Conservation (phyloP, 1,139 yeast species). For the Yamadazyma trypodendri region DNA sequence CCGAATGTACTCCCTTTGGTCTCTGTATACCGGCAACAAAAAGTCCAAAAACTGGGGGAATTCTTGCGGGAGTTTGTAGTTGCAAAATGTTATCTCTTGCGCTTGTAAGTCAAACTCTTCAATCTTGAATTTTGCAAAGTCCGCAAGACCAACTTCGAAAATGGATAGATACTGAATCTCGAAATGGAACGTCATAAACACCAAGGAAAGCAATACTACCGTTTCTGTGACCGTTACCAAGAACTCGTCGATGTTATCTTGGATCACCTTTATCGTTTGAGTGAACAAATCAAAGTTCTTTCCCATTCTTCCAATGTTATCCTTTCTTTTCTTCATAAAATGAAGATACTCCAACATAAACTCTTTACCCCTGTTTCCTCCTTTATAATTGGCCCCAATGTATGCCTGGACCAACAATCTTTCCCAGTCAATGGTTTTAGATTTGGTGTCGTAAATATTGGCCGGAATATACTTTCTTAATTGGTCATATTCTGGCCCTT, state of each 20-base stretch:
- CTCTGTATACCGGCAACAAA: neutral
- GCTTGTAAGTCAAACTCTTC: slow-evolving; percentile 8
- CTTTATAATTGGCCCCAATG: neutral
- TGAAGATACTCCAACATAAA: slow-evolving; percentile 7
- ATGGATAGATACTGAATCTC: slow-evolving; percentile 9
- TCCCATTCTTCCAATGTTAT: slow-evolving; percentile 8
- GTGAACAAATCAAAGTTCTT: slow-evolving; percentile 2
- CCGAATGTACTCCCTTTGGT: neutral
- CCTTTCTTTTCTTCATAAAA: slow-evolving; percentile 5
- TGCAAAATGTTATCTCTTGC: slow-evolving; percentile 8
- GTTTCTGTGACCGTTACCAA: slow-evolving; percentile 10
- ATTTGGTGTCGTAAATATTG: slow-evolving; percentile 1
- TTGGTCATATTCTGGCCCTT: neutral
- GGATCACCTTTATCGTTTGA: neutral
- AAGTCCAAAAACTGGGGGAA: slow-evolving; percentile 6
- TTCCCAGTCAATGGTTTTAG: slow-evolving; percentile 7
- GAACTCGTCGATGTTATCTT: slow-evolving; percentile 2
- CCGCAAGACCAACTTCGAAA: slow-evolving; percentile 3
- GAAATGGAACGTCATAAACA: slow-evolving; percentile 8
- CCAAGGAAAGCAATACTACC: slow-evolving; percentile 7
- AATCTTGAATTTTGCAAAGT: slow-evolving; percentile 9
- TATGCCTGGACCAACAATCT: slow-evolving; percentile 3
- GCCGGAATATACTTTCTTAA: neutral
- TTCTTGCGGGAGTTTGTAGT: slow-evolving; percentile 10
- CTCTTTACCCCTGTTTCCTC: slow-evolving; percentile 6